These are phyloP conservation scores for Cercospora berteroae DNA, from an alignment of 2,329 filamentous ascomycete species.

Conservation along the genomic window DNA sequence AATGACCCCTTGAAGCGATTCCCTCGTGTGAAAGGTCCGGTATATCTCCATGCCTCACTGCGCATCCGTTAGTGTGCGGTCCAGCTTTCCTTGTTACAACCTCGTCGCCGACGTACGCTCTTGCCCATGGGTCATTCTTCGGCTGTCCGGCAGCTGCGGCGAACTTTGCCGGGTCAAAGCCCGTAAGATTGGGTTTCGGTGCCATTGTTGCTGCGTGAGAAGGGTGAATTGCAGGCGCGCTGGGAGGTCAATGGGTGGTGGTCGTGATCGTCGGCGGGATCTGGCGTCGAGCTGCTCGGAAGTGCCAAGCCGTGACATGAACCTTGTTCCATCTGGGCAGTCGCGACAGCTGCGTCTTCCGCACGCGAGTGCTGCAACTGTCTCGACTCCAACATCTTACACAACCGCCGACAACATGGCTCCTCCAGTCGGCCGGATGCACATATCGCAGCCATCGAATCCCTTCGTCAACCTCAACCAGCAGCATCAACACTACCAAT, in stretches of 20 bases:
- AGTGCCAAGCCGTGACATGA: background rate
- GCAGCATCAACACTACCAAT: slow-evolving; percentile 33
- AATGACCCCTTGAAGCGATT: slow-evolving; percentile 86
- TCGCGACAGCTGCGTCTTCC: slow-evolving; percentile 2
- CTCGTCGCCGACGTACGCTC: slow-evolving; percentile 51
- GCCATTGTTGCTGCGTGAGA: slow-evolving; percentile 46
- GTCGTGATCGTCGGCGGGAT: background rate
- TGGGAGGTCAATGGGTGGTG: slow-evolving; percentile 1
- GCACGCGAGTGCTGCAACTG: background rate
- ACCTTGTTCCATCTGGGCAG: background rate
- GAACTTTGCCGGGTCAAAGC: slow-evolving; percentile 84
- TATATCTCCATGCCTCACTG: slow-evolving; percentile 95
- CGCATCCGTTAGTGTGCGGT: slow-evolving; percentile 9
- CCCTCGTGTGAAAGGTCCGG: slow-evolving; percentile 78
- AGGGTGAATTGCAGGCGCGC: background rate
- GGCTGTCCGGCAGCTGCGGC: slow-evolving; percentile 65
- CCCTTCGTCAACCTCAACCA: slow-evolving; percentile 59
- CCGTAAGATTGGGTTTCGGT: slow-evolving; percentile 70
- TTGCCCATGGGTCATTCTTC: slow-evolving; percentile 62
- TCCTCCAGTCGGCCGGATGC: slow-evolving; percentile 59
- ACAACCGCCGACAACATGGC: slow-evolving; percentile 48
- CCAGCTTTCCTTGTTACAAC: background rate
- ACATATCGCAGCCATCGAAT: slow-evolving; percentile 57
- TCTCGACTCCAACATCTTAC: background rate
- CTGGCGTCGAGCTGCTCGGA: slow-evolving; percentile 4